These are phyloP conservation scores for Kwoniella sp. DNA, from an alignment of 768 basidiomycete species.

Conservation along the genomic window DNA sequence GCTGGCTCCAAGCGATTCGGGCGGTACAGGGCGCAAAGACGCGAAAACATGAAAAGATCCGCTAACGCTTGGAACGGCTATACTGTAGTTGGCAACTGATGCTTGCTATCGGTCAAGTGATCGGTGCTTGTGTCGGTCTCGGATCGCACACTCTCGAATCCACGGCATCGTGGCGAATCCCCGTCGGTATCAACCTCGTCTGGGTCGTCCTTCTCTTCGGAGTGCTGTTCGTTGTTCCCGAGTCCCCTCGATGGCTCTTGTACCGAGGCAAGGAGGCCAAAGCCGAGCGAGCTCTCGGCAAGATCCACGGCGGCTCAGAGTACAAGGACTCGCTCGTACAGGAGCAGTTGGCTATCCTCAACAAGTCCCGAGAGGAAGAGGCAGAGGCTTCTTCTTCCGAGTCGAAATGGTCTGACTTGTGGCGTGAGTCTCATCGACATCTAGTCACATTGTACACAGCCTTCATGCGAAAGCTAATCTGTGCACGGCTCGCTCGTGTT, in stretches of 20 bases:
- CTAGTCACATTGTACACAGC: not conserved
- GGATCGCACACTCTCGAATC: conserved; percentile 39
- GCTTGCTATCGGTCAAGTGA: conserved; percentile 56
- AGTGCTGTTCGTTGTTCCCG: conserved; percentile 48
- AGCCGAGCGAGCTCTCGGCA: conserved; percentile 43
- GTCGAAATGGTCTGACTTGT: conserved; percentile 49
- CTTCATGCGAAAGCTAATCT: no score
- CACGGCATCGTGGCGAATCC: conserved; percentile 47
- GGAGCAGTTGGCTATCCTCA: conserved; percentile 45
- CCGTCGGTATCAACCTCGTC: conserved; percentile 53
- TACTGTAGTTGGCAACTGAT: conserved; percentile 51
- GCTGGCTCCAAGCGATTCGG: not conserved
- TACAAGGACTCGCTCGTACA: conserved; percentile 41
- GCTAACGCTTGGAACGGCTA: no score
- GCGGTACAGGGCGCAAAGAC: no score
- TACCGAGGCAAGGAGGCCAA: conserved; percentile 50
- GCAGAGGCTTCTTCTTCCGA: conserved; percentile 30
- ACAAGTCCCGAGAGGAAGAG: conserved; percentile 50
- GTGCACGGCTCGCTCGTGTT: no score
- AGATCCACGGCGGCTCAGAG: conserved; percentile 47
- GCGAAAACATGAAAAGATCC: no score
- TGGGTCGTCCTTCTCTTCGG: conserved; percentile 44
- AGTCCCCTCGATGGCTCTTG: conserved; percentile 54
- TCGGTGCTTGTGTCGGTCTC: conserved; percentile 55
- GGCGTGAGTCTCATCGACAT: conserved; percentile 31